Evolutionary conservation across 495 filamentous ascomycete genomes (phyloP), one percentile per base, ranked within the genome.

Genomic region (Xylaria grammica): DNA sequence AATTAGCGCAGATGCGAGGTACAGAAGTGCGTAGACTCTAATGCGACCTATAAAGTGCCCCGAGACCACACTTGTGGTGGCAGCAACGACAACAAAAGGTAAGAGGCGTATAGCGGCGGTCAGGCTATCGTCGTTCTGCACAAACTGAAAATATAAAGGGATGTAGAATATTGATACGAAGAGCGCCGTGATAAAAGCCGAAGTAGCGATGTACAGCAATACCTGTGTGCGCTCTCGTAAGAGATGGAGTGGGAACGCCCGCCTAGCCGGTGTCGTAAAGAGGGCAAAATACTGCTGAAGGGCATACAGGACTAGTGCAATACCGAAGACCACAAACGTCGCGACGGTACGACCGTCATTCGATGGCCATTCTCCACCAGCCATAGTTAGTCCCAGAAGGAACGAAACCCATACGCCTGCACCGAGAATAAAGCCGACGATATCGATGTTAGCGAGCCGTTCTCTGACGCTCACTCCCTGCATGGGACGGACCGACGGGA

Each of bases 81-180:
- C 81, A 46, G 82, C 67, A 3, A 86, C 55, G 58, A 82, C 56
- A 53, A 89, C 78, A 57, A 84, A 86, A 2, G 89, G 87, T 1
- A 90, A 76, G 1, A 89, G 77, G 7, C 82, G 78, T 2, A 88
- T 80, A 4, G 78, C 85, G 2, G 86, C 75, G 38, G 75, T 63
- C 19, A 87, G 69, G 11, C 84, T 78, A 3, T 68, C 72, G 68
- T 88, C 84, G 26, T 69, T 74, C 22, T 74, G 75, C 2, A 80
- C 79, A 67, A 89, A 89, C 62, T 86, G 81, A 72, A 88, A 89
- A 75, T 80, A 87, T 30, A 87, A 68, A 0, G 86, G 87, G 61
- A 82, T 78, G 65, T 76, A 79, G 62, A 79, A 82, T 54, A 80
- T 69, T 2, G 75, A 67, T 34, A 84, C 69, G 65, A 80, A 78